Evolutionary conservation across 495 filamentous ascomycete genomes (phyloP).

Genomic region (Podospora anserina): DNA sequence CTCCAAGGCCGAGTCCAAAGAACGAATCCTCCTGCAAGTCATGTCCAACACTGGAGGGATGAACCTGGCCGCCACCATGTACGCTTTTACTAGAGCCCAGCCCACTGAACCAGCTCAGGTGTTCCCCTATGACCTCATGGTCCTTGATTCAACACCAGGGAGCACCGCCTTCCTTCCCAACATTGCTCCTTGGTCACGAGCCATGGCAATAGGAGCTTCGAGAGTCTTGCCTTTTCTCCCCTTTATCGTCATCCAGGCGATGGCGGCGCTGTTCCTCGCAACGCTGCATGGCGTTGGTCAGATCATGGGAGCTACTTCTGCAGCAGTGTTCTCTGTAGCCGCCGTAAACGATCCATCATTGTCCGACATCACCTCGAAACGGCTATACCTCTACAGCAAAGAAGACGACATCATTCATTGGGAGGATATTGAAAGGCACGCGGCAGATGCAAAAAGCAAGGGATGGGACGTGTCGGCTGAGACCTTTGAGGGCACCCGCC

Average conservation of each 20-base stretch:
- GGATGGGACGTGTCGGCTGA: conserved; percentile 44
- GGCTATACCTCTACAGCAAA: conserved; percentile 53
- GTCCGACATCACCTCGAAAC: conserved; percentile 29
- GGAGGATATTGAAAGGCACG: conserved; percentile 52
- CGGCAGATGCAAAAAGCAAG: conserved; percentile 38
- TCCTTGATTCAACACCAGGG: conserved; percentile 53
- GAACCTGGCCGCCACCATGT: conserved; percentile 47
- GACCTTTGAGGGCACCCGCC: conserved; percentile 52
- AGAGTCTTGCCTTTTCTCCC: conserved; percentile 41
- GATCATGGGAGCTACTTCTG: conserved; percentile 33
- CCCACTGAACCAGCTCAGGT: conserved; percentile 20
- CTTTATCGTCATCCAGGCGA: conserved; percentile 39
- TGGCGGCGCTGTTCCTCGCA: conserved; percentile 40
- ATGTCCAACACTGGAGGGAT: conserved; percentile 55
- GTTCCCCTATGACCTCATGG: conserved; percentile 46
- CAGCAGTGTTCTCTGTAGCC: conserved; percentile 35
- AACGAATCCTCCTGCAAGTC: conserved; percentile 42
- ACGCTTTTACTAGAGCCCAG: conserved; percentile 40
- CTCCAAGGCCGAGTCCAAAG: background rate
- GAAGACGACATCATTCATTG: conserved; percentile 54
- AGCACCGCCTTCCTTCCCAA: conserved; percentile 47
- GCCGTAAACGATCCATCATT: conserved; percentile 36
- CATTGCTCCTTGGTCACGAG: conserved; percentile 48
- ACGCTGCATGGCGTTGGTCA: conserved; percentile 30
- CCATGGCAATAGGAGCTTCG: conserved; percentile 49